phyloP scores from a whole-genome alignment of 345 rosid genomes.

The Hypericum androsaemum region DNA sequence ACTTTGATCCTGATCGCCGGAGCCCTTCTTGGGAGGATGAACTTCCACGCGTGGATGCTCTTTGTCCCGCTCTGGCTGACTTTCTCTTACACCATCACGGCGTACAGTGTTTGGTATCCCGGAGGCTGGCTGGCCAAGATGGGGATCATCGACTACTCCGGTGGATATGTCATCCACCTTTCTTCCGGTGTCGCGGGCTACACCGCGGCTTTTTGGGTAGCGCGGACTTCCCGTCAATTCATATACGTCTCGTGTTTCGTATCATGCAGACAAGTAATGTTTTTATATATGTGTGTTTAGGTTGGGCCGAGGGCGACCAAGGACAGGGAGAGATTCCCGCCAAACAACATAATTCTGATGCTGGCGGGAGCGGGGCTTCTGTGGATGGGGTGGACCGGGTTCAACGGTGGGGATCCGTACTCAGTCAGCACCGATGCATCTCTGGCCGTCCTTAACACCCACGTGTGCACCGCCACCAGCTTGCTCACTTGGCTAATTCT shows the following conservation, averaged over 20 bases:
- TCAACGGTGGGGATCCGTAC: conserved; percentile 66
- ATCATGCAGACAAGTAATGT: background rate
- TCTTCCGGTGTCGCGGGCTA: conserved; percentile 64
- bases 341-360: conserved; percentile 56
- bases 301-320: conserved; percentile 56
- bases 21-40: conserved; percentile 61
- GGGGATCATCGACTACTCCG: conserved; percentile 53
- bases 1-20: conserved; percentile 48
- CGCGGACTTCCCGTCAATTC: background rate
- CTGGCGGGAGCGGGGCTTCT: conserved; percentile 58
- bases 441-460: conserved; percentile 63
- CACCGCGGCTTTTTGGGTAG: conserved; percentile 63
- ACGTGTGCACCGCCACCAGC: conserved; percentile 63
- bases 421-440: conserved; percentile 39
- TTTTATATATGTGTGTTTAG: conserved; percentile 10
- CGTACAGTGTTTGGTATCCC: conserved; percentile 48
- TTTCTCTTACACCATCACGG: conserved; percentile 46
- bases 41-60: conserved; percentile 60
- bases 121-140: conserved; percentile 38
- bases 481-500: conserved; percentile 60
- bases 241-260: background rate
- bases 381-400: conserved; percentile 75
- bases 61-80: conserved; percentile 67
- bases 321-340: conserved; percentile 62
- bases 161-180: conserved; percentile 55